Evolutionary conservation across 805 yeast species (phyloP), one percentile per base, ranked within the genome.

Genomic region (Yamadazyma tumulicola): DNA sequence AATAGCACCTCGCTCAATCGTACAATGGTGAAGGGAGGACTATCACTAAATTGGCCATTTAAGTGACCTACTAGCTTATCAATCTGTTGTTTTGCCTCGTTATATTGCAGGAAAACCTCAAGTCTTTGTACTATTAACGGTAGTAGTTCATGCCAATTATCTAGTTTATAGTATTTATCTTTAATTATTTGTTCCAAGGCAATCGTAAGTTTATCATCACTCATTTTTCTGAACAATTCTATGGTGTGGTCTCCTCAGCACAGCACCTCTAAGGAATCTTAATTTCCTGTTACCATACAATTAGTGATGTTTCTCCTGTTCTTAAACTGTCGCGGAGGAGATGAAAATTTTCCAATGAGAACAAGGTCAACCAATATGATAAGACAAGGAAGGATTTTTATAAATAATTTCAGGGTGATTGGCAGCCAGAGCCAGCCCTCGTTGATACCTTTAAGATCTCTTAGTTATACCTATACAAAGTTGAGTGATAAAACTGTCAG

Each of bases 21-120:
- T 9, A 61, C 41, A 1, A 74, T 58, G 0, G 79, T 75, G 46
- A 74, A 75, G 2, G 81, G 81, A 6, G 61, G 69, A 22, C 22
- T 25, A 5, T 33, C 20, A 14, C 34, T 47, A 52, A 45, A 69
- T 54, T 33, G 38, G 6, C 14, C 29, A 2, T 38, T 28, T 12
- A 47, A 63, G 66, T 26, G 69, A 51, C 27, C 55, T 46, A 34
- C 64, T 67, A 80, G 41, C 21, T 34, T 25, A 12, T 24, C 16
- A 4, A 9, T 12, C 11, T 10, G 13, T n/a, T 6, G 13, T 6
- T 28, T 17, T n/a, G 13, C 11, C 5, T 7, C 6, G 6, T 17
- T 16, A 18, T 6, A 17, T 9, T 9, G 18, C n/a, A 10, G 14
- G 5, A 8, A 18, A 6, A 14, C 8, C 19, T 28, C 22, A 5